A percentile compares a stretch with the other conserved stretches of the same genome.
phyloP scores from a whole-genome alignment of 2,329 filamentous ascomycete species.

The Aureobasidium sp. region DNA sequence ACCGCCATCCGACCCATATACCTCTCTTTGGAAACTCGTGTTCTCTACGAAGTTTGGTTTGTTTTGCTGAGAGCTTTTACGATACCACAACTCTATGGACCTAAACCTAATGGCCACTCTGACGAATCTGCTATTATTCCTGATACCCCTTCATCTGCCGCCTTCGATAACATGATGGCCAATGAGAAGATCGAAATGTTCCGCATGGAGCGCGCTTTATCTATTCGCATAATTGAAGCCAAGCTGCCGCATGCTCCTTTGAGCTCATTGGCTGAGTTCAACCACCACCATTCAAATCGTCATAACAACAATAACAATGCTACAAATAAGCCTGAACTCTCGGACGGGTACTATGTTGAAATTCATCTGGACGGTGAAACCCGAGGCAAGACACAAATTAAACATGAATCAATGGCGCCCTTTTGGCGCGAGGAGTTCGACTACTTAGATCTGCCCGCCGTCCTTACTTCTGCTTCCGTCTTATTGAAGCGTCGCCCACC shows the following conservation, averaged over 20 bases:
- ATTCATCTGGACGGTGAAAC: slow-evolving; percentile 73
- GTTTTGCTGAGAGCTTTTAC: slow-evolving; percentile 86
- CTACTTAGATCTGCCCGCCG: slow-evolving; percentile 63
- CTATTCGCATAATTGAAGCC: slow-evolving; percentile 53
- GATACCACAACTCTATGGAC: slow-evolving; percentile 80
- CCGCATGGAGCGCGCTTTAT: slow-evolving; percentile 54
- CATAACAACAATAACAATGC: slow-evolving; percentile 8
- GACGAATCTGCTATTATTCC: slow-evolving; percentile 19
- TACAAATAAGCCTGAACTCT: not conserved
- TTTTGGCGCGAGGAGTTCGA: slow-evolving; percentile 80
- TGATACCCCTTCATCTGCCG: slow-evolving; percentile 27
- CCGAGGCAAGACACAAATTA: slow-evolving; percentile 64
- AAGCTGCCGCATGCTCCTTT: slow-evolving; percentile 20
- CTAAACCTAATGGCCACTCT: slow-evolving; percentile 28
- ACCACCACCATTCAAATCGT: slow-evolving; percentile 11
- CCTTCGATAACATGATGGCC: slow-evolving; percentile 19
- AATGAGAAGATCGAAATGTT: slow-evolving; percentile 51
- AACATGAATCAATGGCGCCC: slow-evolving; percentile 61
- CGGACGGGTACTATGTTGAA: slow-evolving; percentile 68
- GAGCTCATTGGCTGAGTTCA: slow-evolving; percentile 10
- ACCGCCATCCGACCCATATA: slow-evolving; percentile 83
- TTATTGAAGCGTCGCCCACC: slow-evolving; percentile 56
- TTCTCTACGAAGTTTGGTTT: slow-evolving; percentile 97
- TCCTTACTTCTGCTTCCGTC: slow-evolving; percentile 60
- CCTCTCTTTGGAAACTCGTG: slow-evolving; percentile 73